These are phyloP conservation scores for Codiaeum variegatum DNA, from an alignment of 441 rosid genomes.

Conservation along the genomic window DNA sequence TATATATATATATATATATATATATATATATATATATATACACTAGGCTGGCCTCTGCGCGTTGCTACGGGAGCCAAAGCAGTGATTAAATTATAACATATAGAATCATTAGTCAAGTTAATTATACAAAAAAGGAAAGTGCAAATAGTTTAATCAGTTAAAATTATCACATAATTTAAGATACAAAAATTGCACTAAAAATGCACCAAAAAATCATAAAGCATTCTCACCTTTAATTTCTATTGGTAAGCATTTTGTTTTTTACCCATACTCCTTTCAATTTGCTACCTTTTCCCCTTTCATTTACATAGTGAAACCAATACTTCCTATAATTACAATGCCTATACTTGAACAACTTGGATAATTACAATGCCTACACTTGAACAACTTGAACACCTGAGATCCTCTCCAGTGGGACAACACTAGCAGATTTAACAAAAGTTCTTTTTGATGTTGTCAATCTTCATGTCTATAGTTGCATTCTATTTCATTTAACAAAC, in stretches of 20 bases:
- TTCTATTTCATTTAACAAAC: background rate
- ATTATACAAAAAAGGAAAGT: too few species aligned
- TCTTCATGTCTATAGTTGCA: background rate
- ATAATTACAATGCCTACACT: slow-evolving; percentile 49
- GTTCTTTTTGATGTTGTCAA: background rate
- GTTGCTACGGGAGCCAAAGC: too few species aligned
- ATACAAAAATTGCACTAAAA: too few species aligned
- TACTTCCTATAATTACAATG: slow-evolving; percentile 33
- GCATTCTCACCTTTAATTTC: slow-evolving; percentile 21
- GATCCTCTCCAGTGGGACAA: slow-evolving; percentile 23
- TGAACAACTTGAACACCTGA: slow-evolving; percentile 42
- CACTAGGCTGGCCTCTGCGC: too few species aligned
- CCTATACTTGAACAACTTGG: slow-evolving; percentile 68
- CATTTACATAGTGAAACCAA: slow-evolving; percentile 53
- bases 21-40: too few species aligned
- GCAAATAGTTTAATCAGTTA: too few species aligned
- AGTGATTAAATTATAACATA: too few species aligned
- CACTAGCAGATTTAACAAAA: slow-evolving; percentile 10
- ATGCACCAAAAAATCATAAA: too few species aligned
- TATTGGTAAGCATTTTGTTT: slow-evolving; percentile 21
- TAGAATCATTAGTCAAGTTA: too few species aligned
- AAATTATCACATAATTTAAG: too few species aligned
- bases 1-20: too few species aligned
- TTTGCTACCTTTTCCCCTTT: slow-evolving; percentile 28
- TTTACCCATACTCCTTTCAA: slow-evolving; percentile 28